Base-by-base conservation (phyloP, 768 basidiomycete genomes). In the Leccinum arenicola region DNA sequence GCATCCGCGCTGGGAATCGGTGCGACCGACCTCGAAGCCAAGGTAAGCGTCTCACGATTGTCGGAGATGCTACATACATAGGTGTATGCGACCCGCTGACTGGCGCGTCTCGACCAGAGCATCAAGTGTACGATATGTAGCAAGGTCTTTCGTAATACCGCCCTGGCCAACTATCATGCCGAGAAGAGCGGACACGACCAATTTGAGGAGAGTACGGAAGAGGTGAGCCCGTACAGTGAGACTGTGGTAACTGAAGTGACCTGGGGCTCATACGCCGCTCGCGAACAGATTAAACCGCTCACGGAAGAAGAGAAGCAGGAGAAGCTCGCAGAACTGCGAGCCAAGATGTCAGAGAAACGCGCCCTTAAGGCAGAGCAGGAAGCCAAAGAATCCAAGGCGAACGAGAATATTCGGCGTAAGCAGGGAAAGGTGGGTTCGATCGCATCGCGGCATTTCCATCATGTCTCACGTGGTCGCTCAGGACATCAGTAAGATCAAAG, bases 131-230 rank as follows among this genome's bases (percentile, higher is more conserved):
- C 85, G 6, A 73, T 89, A 66, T 96, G 95, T 71, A 84, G 87
- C 60, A 97, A 97, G 76, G 79, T 85, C 23, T 97, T 97, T 80
- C 77, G 78, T 68, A 94, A 92, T 65, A 88, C 91, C 0, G 91
- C 91, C 3, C 77, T 96, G 15, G 95, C 93, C 14, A 91, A 92
- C 64, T 96, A 85, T 73, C 95, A 97, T 67, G 95, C 94, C 0
- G 93, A 95, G 74, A 94, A 94, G 78, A 91, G 87, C 64, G 96
- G 96, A 0, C 96, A 99, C 70, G 88, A 93, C 73, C 87, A 95
- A 64, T 98, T 98, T 62, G 95, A 97, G 70, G 96, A 98, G 69
- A 94, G 91, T 2, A 91, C 86, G 0, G 95, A 98, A 68, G 96
- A 98, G 82, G 94, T 92, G 40, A n/a, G 40, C 0, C 40, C 7